A percentile compares a stretch with the other conserved stretches of the same genome.
Evolutionary conservation across 1,284 basidiomycete genomes (phyloP).

Genomic region (Sporisorium exsertum): DNA sequence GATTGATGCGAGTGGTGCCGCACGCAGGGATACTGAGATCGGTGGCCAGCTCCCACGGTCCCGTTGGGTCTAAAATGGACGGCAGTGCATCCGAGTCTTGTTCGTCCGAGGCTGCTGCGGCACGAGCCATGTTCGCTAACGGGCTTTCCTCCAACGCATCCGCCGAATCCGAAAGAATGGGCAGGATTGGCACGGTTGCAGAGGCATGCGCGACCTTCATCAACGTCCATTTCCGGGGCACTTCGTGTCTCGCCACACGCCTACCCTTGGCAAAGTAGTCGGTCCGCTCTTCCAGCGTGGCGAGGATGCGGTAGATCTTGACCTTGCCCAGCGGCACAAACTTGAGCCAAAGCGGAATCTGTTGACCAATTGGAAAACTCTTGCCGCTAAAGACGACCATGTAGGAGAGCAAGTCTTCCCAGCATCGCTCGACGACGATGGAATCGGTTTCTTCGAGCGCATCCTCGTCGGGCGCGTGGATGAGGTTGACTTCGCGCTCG

Average conservation of each 20-base stretch:
- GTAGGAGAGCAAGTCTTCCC: constrained; percentile 91
- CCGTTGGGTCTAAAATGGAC: constrained; percentile 72
- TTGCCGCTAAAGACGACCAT: constrained; percentile 82
- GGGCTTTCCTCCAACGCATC: constrained; percentile 71
- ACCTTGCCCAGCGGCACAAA: constrained; percentile 86
- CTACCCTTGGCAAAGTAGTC: constrained; percentile 70
- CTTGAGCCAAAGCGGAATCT: constrained; percentile 82
- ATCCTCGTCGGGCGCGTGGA: constrained; percentile 76
- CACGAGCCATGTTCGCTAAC: constrained; percentile 66
- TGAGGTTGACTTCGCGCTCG: constrained; percentile 80
- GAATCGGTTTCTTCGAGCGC: constrained; percentile 79
- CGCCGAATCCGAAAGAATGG: constrained; percentile 74
- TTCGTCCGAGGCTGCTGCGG: constrained; percentile 53
- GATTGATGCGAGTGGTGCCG: constrained; percentile 74
- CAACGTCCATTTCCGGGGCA: constrained; percentile 77
- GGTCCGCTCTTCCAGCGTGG: constrained; percentile 81
- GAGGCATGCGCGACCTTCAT: constrained; percentile 74
- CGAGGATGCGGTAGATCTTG: constrained; percentile 81
- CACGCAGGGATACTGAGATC: constrained; percentile 58
- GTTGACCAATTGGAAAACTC: constrained; percentile 76
- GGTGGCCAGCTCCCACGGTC: constrained; percentile 74
- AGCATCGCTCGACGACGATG: constrained; percentile 88
- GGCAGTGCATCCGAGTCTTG: constrained; percentile 45
- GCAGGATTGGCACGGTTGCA: constrained; percentile 76
- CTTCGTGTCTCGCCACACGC: constrained; percentile 81